Conservation (phyloP, 2,329 filamentous ascomycete genomes). For the Pseudogymnoascus sp. region DNA sequence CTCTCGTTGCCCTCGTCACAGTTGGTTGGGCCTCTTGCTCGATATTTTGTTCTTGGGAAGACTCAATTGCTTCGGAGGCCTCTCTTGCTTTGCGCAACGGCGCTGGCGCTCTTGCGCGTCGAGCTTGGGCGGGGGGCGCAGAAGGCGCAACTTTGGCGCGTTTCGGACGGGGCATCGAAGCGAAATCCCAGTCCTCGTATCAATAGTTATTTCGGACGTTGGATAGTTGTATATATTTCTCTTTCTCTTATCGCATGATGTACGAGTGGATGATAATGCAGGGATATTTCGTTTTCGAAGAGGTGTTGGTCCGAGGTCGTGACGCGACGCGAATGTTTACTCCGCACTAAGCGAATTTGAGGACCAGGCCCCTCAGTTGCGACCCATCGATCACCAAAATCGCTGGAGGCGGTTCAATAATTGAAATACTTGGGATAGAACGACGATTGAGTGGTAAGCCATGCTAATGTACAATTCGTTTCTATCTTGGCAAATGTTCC, state of each 20-base stretch:
- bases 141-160: slow-evolving; percentile 29
- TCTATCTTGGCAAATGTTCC: background rate
- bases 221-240: slow-evolving; percentile 7
- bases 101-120: slow-evolving; percentile 13
- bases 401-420: too few relatives aligned
- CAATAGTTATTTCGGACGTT: slow-evolving; percentile 1
- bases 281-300: slow-evolving; percentile 2
- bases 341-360: slow-evolving; percentile 4
- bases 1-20: slow-evolving; percentile 6
- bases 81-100: background rate
- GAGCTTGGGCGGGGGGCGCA: slow-evolving; percentile 17
- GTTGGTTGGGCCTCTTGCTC: slow-evolving; percentile 21
- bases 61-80: slow-evolving; percentile 14
- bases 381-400: background rate
- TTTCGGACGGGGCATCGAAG: slow-evolving; percentile 29
- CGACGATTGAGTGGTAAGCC: background rate
- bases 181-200: background rate
- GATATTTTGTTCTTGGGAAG: slow-evolving; percentile 27
- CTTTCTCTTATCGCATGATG: background rate
- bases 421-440: background rate
- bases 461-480: slow-evolving; percentile 3
- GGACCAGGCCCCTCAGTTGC: background rate
- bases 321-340: slow-evolving; percentile 13
- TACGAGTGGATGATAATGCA: background rate
- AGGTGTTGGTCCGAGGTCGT: slow-evolving; percentile 1